Evolutionary conservation across 2,329 filamentous ascomycete species (phyloP), one percentile per base, ranked within the genome.

Genomic region (Scedosporium dehoogii): DNA sequence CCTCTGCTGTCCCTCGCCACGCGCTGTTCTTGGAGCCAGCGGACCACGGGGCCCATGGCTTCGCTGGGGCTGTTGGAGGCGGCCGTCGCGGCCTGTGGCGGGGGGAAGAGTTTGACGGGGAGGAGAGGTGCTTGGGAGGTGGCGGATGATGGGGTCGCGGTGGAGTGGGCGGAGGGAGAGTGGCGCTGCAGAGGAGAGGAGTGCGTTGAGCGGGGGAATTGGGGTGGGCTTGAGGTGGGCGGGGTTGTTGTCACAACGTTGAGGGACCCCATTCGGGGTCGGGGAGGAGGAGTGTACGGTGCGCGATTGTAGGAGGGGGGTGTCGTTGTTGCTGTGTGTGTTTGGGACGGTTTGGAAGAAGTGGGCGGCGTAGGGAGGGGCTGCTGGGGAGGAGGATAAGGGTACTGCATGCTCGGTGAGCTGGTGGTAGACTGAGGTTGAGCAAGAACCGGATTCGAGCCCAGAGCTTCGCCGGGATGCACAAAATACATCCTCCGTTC

Each of bases 121-220:
- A 78, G 69, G 2, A 79, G 70, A 18, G 74, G 71, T 1, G 71
- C 69, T 2, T 69, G 72, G 62, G 74, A 76, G 16, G 66, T 67
- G 6, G 70, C 70, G 14, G 73, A 73, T 0, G 68, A 66, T 1
- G 74, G 73, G 0, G 73, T 73, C 16, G 62, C 59, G 4, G 59
- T 7, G 25, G 59, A 27, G 58, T 16, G 25, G 18, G 59, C 18
- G 53, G 27, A 29, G 53, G 59, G 25, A n/a, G 59, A 61, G 18
- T 38, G 55, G 4, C 55, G 25, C 23, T 58, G 27, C 3, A 38
- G 27, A 4, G 55, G 55, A 9, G 55, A 58, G 55, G 25, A 33
- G 55, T 58, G 55, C 25, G 55, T n/a, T 18, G 55, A 58, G 55
- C 55, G 55, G 12, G 55, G 55, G 27, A 58, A 21, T 3, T n/a